These are phyloP conservation scores for Aspergillus latus DNA, from an alignment of 2,329 filamentous ascomycete genomes.

Conservation along the genomic window DNA sequence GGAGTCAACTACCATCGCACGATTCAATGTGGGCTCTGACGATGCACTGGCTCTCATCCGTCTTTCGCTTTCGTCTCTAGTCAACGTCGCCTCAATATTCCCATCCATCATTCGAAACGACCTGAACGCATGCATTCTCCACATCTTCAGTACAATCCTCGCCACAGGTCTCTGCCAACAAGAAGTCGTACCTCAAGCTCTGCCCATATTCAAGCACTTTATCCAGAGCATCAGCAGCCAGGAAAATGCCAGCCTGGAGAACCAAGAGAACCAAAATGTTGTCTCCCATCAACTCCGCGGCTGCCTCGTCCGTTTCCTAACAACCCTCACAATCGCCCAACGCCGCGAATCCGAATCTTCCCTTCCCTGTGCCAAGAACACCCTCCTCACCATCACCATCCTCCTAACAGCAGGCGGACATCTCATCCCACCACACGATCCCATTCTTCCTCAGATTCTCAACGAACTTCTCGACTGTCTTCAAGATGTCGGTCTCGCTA, in stretches of 20 bases:
- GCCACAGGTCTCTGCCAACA: conserved; percentile 84
- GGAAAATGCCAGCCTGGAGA: conserved; percentile 18
- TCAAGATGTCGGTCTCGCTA: conserved; percentile 59
- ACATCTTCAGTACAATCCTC: conserved; percentile 92
- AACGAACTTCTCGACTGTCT: conserved; percentile 84
- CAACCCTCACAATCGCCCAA: conserved; percentile 59
- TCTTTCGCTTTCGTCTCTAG: conserved; percentile 79
- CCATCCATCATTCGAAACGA: conserved; percentile 96
- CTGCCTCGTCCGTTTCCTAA: conserved; percentile 77
- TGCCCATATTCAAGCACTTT: conserved; percentile 91
- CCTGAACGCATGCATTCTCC: conserved; percentile 91
- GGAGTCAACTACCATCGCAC: conserved; percentile 58
- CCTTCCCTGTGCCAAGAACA: conserved; percentile 88
- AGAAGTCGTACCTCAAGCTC: conserved; percentile 80
- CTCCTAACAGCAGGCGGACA: conserved; percentile 79
- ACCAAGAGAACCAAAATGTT: conserved; percentile 43
- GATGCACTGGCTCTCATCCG: conserved; percentile 80
- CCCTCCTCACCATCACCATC: conserved; percentile 81
- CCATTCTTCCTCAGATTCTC: conserved; percentile 71
- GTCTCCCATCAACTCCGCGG: conserved; percentile 73
- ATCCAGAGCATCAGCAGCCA: conserved; percentile 67
- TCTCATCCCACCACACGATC: conserved; percentile 71
- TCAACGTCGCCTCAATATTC: conserved; percentile 93
- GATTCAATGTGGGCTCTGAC: conserved; percentile 74
- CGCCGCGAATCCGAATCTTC: conserved; percentile 65